Percentiles rank a stretch among this genome's conserved stretches.
phyloP scores from a whole-genome alignment of 169 alveolate species.

The Cryptosporidium bovis region DNA sequence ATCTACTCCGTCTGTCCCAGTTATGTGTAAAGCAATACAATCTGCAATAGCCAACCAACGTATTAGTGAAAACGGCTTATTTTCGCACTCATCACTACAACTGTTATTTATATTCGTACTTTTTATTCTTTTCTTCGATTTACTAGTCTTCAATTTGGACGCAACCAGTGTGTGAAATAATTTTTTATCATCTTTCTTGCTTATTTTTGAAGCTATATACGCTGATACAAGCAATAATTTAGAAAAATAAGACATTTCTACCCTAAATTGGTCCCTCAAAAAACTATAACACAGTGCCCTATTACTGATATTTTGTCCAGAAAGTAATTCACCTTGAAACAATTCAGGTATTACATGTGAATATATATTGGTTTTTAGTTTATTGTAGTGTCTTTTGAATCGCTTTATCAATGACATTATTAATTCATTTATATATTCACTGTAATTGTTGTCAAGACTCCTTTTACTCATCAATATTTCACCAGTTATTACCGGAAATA shows the following conservation, averaged over 20 bases:
- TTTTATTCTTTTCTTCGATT: neutral
- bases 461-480: slow-evolving; percentile 3
- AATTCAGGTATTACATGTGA: slow-evolving; percentile 46
- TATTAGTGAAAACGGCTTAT: slow-evolving; percentile 35
- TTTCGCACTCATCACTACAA: neutral
- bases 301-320: neutral
- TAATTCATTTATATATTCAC: neutral
- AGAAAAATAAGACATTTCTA: slow-evolving; percentile 50
- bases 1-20: slow-evolving; percentile 58
- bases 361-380: slow-evolving; percentile 35
- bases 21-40: slow-evolving; percentile 60
- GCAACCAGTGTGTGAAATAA: slow-evolving; percentile 38
- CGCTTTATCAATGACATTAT: slow-evolving; percentile 4
- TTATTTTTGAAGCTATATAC: slow-evolving; percentile 56
- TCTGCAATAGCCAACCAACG: slow-evolving; percentile 72
- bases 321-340: slow-evolving; percentile 50
- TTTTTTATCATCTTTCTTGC: slow-evolving; percentile 47
- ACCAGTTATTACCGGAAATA: slow-evolving; percentile 46
- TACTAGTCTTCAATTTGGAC: slow-evolving; percentile 19
- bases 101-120: neutral
- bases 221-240: slow-evolving; percentile 53
- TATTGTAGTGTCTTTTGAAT: slow-evolving; percentile 37
- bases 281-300: slow-evolving; percentile 27
- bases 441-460: neutral
- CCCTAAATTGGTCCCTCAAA: slow-evolving; percentile 3